These are phyloP conservation scores for Aspergillus fijiensis DNA, from an alignment of 2,329 filamentous ascomycete species.

Conservation along the genomic window DNA sequence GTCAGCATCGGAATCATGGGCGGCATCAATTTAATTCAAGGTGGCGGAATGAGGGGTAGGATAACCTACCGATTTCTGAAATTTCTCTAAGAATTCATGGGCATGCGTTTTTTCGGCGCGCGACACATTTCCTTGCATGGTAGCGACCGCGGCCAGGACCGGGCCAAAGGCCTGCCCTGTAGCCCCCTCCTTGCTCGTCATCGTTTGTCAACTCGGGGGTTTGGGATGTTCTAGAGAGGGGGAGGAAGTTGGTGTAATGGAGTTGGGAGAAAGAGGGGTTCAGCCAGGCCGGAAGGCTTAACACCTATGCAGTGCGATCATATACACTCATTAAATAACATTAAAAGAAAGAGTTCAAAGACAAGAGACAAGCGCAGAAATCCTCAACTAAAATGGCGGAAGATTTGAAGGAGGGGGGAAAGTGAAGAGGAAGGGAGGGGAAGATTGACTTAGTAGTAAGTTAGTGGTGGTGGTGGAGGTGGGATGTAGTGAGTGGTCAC, in stretches of 20 bases:
- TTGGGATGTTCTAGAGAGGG: slow-evolving; percentile 25
- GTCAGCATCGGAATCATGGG: slow-evolving; percentile 6
- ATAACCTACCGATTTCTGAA: slow-evolving; percentile 90
- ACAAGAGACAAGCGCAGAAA: slow-evolving; percentile 5
- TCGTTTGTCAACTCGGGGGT: slow-evolving; percentile 40
- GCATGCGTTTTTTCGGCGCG: slow-evolving; percentile 82
- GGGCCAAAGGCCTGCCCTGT: slow-evolving; percentile 72
- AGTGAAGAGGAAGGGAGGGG: slow-evolving; percentile 3
- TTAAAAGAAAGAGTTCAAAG: slow-evolving; percentile 10
- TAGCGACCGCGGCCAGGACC: slow-evolving; percentile 82
- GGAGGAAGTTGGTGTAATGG: slow-evolving; percentile 11
- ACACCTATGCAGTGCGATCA: slow-evolving; percentile 23
- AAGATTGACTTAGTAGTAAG: not conserved
- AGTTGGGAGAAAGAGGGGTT: slow-evolving; percentile 24
- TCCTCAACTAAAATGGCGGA: not conserved
- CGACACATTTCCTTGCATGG: slow-evolving; percentile 82
- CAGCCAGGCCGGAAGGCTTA: slow-evolving; percentile 27
- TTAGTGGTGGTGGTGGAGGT: slow-evolving; percentile 15
- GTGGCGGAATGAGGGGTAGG: slow-evolving; percentile 20
- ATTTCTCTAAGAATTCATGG: slow-evolving; percentile 86
- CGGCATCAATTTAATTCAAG: not conserved
- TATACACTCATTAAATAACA: slow-evolving; percentile 25
- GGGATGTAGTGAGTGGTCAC: slow-evolving; percentile 22
- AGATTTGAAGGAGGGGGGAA: slow-evolving; percentile 7
- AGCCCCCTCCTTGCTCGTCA: slow-evolving; percentile 66